Evolutionary conservation across 495 filamentous ascomycete genomes (phyloP), one percentile per base, ranked within the genome.

Genomic region (Hyaloscypha finlandica): DNA sequence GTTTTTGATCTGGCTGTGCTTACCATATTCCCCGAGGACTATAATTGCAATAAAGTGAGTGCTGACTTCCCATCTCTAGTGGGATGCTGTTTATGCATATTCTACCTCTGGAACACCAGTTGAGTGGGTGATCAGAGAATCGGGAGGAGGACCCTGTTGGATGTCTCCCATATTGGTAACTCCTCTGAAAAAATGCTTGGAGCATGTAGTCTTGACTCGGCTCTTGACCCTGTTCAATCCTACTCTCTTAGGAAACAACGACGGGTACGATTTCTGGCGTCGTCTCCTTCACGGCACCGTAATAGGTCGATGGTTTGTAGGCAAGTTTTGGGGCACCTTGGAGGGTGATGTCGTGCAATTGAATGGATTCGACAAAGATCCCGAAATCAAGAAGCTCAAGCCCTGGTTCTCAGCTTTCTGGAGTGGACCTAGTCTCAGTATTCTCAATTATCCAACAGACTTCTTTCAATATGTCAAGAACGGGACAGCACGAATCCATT

Each of bases 101-200:
- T 89, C 86, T 2, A 81, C 83, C 0, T 78, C 82, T 1, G 91
- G 90, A 2, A 79, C 89, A 58, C 77, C 86, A 35, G 89, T 96
- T 3, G 82, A 92, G 68, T 92, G 88, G 91, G 79, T 96, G 32
- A 93, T 97, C 66, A 84, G 93, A 64, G 85, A 87, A 42, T 89
- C 83, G 8, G 92, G 92, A 3, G 87, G 91, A 74, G 92, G 92
- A 0, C 89, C 90, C 0, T 71, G 71, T 11, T 94, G 89, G 85
- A 92, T 94, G 84, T 78, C 85, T 58, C 88, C 88, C 2, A 76
- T 88, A 8, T 82, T 84, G 54, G 80, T 90, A n/a, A 86, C 84
- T 3, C 86, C 87, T 4, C 65, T 88, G 51, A 85, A 84, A 69
- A 78, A 74, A n/a, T 84, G 83, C 77, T 73, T 88, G 8, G 88